Conservation (phyloP, 2,329 filamentous ascomycete genomes). For the Curvularia sp. region DNA sequence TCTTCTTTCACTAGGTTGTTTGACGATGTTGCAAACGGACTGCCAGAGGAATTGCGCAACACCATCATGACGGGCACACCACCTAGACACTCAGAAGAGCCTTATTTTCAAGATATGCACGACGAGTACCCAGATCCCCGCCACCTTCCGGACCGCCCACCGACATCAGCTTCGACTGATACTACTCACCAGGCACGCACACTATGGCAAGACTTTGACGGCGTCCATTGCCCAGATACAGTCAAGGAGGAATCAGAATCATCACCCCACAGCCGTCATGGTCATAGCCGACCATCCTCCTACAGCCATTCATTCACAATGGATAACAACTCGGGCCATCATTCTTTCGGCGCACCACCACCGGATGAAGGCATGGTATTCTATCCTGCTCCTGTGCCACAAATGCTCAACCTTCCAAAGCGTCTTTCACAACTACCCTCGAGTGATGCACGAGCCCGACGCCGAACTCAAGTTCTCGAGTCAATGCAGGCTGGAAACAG, state of each 20-base stretch:
- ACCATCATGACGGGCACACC: slow-evolving; percentile 25
- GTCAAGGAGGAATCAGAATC: slow-evolving; percentile 41
- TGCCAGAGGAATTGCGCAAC: slow-evolving; percentile 42
- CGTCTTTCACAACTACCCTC: slow-evolving; percentile 79
- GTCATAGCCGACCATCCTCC: slow-evolving; percentile 36
- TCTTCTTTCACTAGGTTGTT: slow-evolving; percentile 50
- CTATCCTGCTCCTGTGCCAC: slow-evolving; percentile 93
- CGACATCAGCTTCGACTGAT: slow-evolving; percentile 63
- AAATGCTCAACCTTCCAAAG: slow-evolving; percentile 90
- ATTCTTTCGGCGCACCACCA: slow-evolving; percentile 52
- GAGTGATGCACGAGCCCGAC: slow-evolving; percentile 68
- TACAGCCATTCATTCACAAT: slow-evolving; percentile 51
- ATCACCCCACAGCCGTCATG: slow-evolving; percentile 26
- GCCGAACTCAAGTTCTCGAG: slow-evolving; percentile 76
- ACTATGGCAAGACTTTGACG: slow-evolving; percentile 82
- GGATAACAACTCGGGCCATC: slow-evolving; percentile 48
- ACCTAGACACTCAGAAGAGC: slow-evolving; percentile 17
- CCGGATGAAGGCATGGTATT: slow-evolving; percentile 85
- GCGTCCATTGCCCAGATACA: slow-evolving; percentile 72
- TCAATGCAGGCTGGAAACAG: slow-evolving; percentile 64
- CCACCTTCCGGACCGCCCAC: slow-evolving; percentile 55
- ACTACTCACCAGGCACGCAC: slow-evolving; percentile 71
- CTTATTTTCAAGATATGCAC: slow-evolving; percentile 10
- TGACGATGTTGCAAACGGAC: slow-evolving; percentile 47
- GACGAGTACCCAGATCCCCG: slow-evolving; percentile 24